Percentiles rank a stretch among this genome's conserved stretches.
Conservation (phyloP, 83 land plant genomes). For the Thuja plicata region DNA sequence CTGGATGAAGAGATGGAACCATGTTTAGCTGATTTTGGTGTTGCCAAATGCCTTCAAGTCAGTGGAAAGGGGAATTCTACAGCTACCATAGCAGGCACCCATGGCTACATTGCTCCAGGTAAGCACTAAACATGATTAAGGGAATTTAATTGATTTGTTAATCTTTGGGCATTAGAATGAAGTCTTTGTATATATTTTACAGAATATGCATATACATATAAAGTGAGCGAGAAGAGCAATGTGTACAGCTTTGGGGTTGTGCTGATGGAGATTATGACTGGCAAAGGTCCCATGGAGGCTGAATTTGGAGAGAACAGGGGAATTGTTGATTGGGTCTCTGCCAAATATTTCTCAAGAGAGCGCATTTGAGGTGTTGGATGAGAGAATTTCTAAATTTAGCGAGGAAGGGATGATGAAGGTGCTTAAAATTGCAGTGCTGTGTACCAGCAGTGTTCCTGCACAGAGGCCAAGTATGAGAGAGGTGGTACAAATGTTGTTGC, state of each 20-base stretch:
- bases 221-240: slow-evolving; percentile 63
- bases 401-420: slow-evolving; percentile 60
- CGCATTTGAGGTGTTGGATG: slow-evolving; percentile 48
- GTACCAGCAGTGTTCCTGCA: slow-evolving; percentile 37
- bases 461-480: slow-evolving; percentile 69
- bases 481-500: slow-evolving; percentile 38
- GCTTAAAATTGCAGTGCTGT: slow-evolving; percentile 19
- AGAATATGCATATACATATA: slow-evolving; percentile 63
- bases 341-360: slow-evolving; percentile 39
- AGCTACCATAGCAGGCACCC: slow-evolving; percentile 24
- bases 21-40: too few relatives aligned
- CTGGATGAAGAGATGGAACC: too few relatives aligned
- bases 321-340: slow-evolving; percentile 51
- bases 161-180: too few relatives aligned
- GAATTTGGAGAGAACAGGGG: slow-evolving; percentile 67
- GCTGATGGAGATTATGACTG: slow-evolving; percentile 61
- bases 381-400: slow-evolving; percentile 22
- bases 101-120: slow-evolving; percentile 45
- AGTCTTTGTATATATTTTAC: background rate
- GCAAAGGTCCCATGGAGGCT: slow-evolving; percentile 54
- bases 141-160: background rate
- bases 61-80: slow-evolving; percentile 13
- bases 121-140: background rate
- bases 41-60: too few relatives aligned
- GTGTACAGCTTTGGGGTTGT: slow-evolving; percentile 78